phyloP scores from a whole-genome alignment of 805 yeast species.

The Lipomyces oligophaga region DNA sequence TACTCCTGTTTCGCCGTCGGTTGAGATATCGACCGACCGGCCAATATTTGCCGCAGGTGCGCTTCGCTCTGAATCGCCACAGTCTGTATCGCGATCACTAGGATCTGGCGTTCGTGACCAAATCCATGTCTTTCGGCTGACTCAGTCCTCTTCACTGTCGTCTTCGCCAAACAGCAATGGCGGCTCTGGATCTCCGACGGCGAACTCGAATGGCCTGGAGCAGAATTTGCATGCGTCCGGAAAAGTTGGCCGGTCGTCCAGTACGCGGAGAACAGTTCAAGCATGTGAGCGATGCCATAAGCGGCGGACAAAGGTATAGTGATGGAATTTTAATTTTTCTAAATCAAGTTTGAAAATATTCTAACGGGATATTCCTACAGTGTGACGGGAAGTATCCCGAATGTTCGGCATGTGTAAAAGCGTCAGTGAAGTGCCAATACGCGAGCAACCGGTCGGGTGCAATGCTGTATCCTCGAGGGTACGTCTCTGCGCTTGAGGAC shows the following conservation, averaged over 20 bases:
- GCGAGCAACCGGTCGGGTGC: slow-evolving; percentile 19
- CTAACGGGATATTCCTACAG: too few relatives aligned
- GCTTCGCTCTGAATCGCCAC: slow-evolving; percentile 13
- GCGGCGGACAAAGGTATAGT: slow-evolving; percentile 22
- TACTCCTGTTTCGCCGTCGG: too few relatives aligned
- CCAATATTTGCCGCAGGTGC: too few relatives aligned
- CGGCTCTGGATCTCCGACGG: neutral
- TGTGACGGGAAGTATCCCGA: slow-evolving; percentile 27
- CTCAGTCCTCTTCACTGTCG: neutral
- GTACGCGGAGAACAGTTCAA: slow-evolving; percentile 15
- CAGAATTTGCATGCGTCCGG: too few relatives aligned
- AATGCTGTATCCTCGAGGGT: slow-evolving; percentile 16
- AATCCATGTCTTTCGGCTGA: slow-evolving; percentile 12
- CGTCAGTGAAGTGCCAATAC: slow-evolving; percentile 21
- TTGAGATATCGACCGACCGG: too few relatives aligned
- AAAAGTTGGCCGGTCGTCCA: too few relatives aligned
- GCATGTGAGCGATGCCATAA: slow-evolving; percentile 27
- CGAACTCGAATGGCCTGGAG: too few relatives aligned
- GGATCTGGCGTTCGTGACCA: slow-evolving; percentile 18
- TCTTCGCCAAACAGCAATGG: neutral
- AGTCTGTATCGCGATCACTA: slow-evolving; percentile 11
- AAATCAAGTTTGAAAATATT: neutral
- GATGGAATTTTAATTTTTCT: neutral
- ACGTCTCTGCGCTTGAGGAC: slow-evolving; percentile 20
- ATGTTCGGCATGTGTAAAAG: slow-evolving; percentile 23